These are phyloP conservation scores for Suhomyces bokatorum DNA, from an alignment of 1,139 yeast species.

Conservation along the genomic window DNA sequence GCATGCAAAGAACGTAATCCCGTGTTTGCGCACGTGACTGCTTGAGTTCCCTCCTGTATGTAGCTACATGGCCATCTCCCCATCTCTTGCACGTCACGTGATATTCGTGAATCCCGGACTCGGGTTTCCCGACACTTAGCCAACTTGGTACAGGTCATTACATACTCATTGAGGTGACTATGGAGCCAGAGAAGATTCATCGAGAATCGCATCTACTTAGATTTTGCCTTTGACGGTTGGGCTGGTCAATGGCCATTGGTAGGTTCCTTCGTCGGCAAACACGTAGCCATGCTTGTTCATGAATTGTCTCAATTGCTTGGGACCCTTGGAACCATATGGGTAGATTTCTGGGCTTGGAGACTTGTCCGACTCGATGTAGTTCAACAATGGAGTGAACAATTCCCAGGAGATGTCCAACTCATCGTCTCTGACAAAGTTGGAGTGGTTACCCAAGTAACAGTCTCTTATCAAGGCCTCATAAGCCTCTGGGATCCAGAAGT, in stretches of 20 bases:
- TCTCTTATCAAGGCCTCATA: constrained; percentile 95
- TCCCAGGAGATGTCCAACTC: constrained; percentile 94
- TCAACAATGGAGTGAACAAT: constrained; percentile 85
- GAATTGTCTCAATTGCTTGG: constrained; percentile 61
- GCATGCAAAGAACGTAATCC: constrained; percentile 7
- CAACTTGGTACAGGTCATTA: not conserved
- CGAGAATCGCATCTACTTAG: constrained; percentile 11
- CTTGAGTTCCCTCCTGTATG: not conserved
- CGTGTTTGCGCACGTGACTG: not conserved
- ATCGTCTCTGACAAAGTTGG: constrained; percentile 97
- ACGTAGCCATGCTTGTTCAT: constrained; percentile 70
- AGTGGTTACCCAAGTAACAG: constrained; percentile 87
- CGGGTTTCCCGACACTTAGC: not conserved
- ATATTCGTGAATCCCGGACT: not conserved
- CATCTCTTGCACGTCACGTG: not conserved
- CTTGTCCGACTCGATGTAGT: constrained; percentile 69
- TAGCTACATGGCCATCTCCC: not conserved
- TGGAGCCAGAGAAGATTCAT: not conserved
- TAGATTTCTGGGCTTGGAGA: constrained; percentile 67
- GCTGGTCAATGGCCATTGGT: constrained; percentile 82
- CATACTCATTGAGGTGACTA: not conserved
- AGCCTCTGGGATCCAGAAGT: constrained; percentile 96
- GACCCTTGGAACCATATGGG: constrained; percentile 93
- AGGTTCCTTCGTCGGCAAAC: constrained; percentile 57
- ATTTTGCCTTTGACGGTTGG: constrained; percentile 49